These are phyloP conservation scores for Cryphonectria japonica DNA, from an alignment of 2,329 filamentous ascomycete species.

Conservation along the genomic window DNA sequence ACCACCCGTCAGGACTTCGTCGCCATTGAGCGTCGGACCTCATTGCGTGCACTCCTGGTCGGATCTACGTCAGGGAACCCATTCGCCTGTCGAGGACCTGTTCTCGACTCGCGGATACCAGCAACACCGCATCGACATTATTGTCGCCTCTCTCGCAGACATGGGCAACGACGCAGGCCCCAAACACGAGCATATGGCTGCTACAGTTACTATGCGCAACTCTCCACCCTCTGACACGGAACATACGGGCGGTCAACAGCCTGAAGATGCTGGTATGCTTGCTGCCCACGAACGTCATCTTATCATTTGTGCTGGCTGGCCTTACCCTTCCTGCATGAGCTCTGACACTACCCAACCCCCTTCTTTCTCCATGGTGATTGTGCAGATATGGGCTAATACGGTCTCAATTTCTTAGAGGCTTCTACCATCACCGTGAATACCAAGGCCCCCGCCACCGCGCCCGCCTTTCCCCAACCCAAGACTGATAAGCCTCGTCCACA, in stretches of 20 bases:
- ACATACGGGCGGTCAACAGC: slow-evolving; percentile 20
- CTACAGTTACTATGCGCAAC: slow-evolving; percentile 18
- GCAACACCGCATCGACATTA: neutral
- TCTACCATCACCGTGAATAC: slow-evolving; percentile 59
- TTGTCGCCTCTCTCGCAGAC: neutral
- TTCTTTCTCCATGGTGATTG: neutral
- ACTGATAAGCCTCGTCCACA: slow-evolving; percentile 97
- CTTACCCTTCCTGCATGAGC: neutral
- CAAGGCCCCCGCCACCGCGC: slow-evolving; percentile 38
- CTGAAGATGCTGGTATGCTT: slow-evolving; percentile 30
- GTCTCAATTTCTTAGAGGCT: slow-evolving; percentile 37
- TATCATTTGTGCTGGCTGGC: neutral
- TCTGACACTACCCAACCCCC: neutral
- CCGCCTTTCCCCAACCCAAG: slow-evolving; percentile 77
- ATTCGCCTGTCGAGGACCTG: neutral
- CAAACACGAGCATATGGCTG: slow-evolving; percentile 27
- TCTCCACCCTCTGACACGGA: slow-evolving; percentile 26
- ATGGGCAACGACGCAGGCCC: slow-evolving; percentile 30
- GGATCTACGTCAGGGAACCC: neutral
- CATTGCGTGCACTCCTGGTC: neutral
- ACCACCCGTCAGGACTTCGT: neutral
- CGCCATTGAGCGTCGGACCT: neutral
- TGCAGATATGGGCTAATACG: slow-evolving; percentile 6
- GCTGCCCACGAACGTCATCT: slow-evolving; percentile 13
- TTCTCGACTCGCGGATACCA: neutral